Evolutionary conservation across 192 early-diverging fungal species (phyloP).

Genomic region (Coemansia sp.): DNA sequence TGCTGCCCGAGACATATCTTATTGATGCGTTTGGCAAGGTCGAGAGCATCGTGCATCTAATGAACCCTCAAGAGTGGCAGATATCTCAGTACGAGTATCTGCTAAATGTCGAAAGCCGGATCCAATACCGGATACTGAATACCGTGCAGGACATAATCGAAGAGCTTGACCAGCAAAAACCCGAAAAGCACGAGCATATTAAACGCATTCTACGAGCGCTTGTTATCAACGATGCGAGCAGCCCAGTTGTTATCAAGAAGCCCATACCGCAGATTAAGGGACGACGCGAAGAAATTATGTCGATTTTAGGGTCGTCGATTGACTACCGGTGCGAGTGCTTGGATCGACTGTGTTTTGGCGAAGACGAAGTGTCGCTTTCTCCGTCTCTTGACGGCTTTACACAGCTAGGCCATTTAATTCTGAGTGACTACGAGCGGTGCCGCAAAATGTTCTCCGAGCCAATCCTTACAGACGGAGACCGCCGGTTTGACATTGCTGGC

Average conservation of each 20-base stretch:
- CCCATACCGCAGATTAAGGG: slow-evolving; percentile 43
- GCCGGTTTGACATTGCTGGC: slow-evolving; percentile 48
- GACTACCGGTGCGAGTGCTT: slow-evolving; percentile 44
- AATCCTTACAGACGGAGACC: slow-evolving; percentile 45
- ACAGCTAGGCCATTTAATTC: slow-evolving; percentile 30
- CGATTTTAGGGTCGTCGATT: slow-evolving; percentile 30
- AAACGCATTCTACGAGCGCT: slow-evolving; percentile 31
- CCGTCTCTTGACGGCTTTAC: slow-evolving; percentile 37
- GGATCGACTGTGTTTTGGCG: slow-evolving; percentile 35
- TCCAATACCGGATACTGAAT: slow-evolving; percentile 39
- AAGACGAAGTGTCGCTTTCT: slow-evolving; percentile 15
- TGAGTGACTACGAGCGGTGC: slow-evolving; percentile 40
- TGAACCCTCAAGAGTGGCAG: slow-evolving; percentile 48
- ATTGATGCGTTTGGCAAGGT: slow-evolving; percentile 49
- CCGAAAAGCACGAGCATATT: slow-evolving; percentile 15
- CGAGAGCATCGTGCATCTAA: slow-evolving; percentile 47
- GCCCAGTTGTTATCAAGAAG: slow-evolving; percentile 35
- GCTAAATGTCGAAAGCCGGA: slow-evolving; percentile 27
- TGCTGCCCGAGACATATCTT: slow-evolving; percentile 37
- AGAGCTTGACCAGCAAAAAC: slow-evolving; percentile 43
- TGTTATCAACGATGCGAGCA: slow-evolving; percentile 41
- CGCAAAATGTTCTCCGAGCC: slow-evolving; percentile 29
- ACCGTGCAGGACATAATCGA: slow-evolving; percentile 40
- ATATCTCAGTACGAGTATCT: slow-evolving; percentile 40
- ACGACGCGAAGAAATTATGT: slow-evolving; percentile 31